Percentiles rank a stretch among this genome's conserved stretches.
These are phyloP conservation scores for Mycosphaerella sp. DNA, from an alignment of 2,329 filamentous ascomycete species.

Conservation along the genomic window DNA sequence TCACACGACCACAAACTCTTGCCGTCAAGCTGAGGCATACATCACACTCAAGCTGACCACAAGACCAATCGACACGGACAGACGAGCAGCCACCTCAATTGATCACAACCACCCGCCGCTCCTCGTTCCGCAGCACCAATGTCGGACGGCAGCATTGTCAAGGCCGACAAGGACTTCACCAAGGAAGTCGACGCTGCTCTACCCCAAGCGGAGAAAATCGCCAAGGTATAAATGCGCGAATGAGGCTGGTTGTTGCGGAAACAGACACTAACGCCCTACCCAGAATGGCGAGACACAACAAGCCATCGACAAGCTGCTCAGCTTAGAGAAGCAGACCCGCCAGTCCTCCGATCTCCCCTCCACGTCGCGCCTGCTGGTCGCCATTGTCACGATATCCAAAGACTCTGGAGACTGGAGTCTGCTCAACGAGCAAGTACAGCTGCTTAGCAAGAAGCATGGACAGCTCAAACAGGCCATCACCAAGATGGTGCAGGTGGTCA, in stretches of 20 bases:
- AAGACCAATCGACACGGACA: background rate
- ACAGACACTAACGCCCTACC: slow-evolving; percentile 18
- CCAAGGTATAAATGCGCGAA: slow-evolving; percentile 34
- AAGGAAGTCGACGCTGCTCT: slow-evolving; percentile 92
- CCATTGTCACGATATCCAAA: slow-evolving; percentile 92
- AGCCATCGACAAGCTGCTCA: slow-evolving; percentile 87
- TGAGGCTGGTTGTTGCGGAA: background rate
- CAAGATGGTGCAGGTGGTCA: slow-evolving; percentile 97
- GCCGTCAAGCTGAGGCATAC: too few species aligned
- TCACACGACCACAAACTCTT: background rate
- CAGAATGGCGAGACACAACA: slow-evolving; percentile 67
- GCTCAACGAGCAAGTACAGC: slow-evolving; percentile 91
- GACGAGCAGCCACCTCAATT: background rate
- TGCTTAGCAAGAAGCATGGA: slow-evolving; percentile 98
- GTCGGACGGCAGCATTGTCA: slow-evolving; percentile 68
- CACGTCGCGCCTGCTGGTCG: slow-evolving; percentile 78
- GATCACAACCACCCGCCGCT: slow-evolving; percentile 14
- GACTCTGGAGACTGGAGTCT: slow-evolving; percentile 86
- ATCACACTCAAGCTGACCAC: too few species aligned
- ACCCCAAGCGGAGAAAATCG: slow-evolving; percentile 82
- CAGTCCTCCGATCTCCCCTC: slow-evolving; percentile 96
- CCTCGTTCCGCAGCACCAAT: slow-evolving; percentile 41
- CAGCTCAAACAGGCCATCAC: slow-evolving; percentile 99
- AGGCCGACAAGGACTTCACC: slow-evolving; percentile 98
- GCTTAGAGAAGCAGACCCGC: slow-evolving; percentile 92